A percentile compares a stretch with the other conserved stretches of the same genome.
These are phyloP conservation scores for Trichocomaceae sp. DNA, from an alignment of 2,329 filamentous ascomycete genomes.

Conservation along the genomic window DNA sequence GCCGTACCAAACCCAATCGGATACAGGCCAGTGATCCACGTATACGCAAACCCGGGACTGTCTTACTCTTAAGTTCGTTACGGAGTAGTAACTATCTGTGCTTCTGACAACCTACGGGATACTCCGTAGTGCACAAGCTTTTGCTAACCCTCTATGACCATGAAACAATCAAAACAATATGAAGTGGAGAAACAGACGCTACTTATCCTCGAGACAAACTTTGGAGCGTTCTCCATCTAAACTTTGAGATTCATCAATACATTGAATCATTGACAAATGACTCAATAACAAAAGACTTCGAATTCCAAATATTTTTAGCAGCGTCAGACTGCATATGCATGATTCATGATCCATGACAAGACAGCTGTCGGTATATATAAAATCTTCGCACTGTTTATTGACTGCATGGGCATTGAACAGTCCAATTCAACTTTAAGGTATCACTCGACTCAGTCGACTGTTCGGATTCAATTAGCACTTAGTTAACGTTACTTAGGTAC, in stretches of 20 bases:
- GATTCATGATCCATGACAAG: no score
- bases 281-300: neutral
- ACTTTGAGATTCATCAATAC: neutral
- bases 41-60: neutral
- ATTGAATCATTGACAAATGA: no score
- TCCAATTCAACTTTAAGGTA: neutral
- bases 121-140: neutral
- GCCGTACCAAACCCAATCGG: neutral
- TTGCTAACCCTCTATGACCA: neutral
- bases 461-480: neutral
- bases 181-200: neutral
- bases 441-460: neutral
- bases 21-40: neutral
- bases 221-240: neutral
- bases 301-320: neutral
- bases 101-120: no score
- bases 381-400: no score
- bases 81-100: no score
- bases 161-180: neutral
- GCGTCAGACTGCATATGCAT: no score
- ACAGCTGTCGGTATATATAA: no score
- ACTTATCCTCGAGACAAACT: neutral
- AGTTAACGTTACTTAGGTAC: no score
- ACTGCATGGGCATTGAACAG: neutral
- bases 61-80: no score